Conservation (phyloP, 495 filamentous ascomycete species). For the Podospora tetraspora region DNA sequence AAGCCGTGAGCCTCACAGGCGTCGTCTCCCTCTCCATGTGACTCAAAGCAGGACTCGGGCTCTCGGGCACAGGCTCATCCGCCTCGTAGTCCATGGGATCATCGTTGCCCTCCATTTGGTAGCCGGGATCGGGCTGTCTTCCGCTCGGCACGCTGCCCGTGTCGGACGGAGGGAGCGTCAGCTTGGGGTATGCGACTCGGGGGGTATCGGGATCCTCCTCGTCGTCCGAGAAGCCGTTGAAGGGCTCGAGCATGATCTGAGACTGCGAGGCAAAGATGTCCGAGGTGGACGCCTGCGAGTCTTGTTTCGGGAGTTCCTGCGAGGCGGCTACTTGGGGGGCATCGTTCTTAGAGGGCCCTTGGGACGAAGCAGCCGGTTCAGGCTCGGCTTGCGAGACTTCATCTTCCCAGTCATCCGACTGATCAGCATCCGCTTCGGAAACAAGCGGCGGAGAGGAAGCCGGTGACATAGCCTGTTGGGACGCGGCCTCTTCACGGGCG, state of each 20-base stretch:
- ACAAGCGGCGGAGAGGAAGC: no score
- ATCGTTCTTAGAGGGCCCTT: background rate
- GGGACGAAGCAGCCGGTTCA: slow-evolving; percentile 11
- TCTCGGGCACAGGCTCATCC: slow-evolving; percentile 14
- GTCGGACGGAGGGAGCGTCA: slow-evolving; percentile 26
- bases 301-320: background rate
- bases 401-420: background rate
- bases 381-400: slow-evolving; percentile 16
- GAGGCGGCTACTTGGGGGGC: background rate
- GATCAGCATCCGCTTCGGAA: background rate
- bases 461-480: background rate
- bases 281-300: background rate
- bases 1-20: background rate
- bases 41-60: background rate
- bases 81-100: slow-evolving; percentile 14
- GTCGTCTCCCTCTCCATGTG: background rate
- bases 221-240: slow-evolving; percentile 27
- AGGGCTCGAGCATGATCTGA: slow-evolving; percentile 22
- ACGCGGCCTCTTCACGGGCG: background rate
- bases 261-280: background rate
- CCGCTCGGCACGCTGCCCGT: slow-evolving; percentile 33
- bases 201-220: slow-evolving; percentile 5
- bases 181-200: slow-evolving; percentile 14
- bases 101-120: slow-evolving; percentile 27
- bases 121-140: slow-evolving; percentile 35